Evolutionary conservation across 2,329 filamentous ascomycete genomes (phyloP).

Genomic region (Bipolaris oryzae): DNA sequence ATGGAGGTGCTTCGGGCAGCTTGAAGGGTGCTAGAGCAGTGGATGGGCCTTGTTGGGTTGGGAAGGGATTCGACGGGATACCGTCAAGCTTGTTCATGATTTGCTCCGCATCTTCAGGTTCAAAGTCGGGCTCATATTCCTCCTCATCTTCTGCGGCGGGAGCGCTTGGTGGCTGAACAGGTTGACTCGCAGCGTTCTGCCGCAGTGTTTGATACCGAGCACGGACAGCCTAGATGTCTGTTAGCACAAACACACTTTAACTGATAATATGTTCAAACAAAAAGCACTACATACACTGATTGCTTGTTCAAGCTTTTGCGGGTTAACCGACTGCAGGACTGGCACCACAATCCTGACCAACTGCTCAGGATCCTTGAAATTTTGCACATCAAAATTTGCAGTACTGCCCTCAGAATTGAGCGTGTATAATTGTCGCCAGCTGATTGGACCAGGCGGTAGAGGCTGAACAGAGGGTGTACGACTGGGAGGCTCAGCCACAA

Average conservation of each 20-base stretch:
- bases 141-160: conserved; percentile 75
- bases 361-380: conserved; percentile 72
- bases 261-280: not conserved
- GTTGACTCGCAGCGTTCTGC: conserved; percentile 31
- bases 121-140: conserved; percentile 90
- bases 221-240: conserved; percentile 47
- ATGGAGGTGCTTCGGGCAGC: conserved; percentile 74
- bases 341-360: conserved; percentile 82
- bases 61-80: conserved; percentile 63
- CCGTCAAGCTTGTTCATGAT: conserved; percentile 78
- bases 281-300: conserved; percentile 66
- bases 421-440: conserved; percentile 83
- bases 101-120: conserved; percentile 78
- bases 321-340: conserved; percentile 74
- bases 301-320: conserved; percentile 71
- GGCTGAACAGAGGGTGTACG: conserved; percentile 65
- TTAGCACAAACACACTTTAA: conserved; percentile 19
- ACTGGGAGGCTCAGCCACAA: conserved; percentile 60
- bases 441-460: conserved; percentile 76
- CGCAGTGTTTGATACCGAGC: conserved; percentile 50
- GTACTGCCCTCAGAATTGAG: conserved; percentile 77
- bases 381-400: conserved; percentile 80
- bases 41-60: conserved; percentile 47
- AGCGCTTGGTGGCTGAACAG: conserved; percentile 36
- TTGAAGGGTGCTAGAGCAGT: conserved; percentile 71